Evolutionary conservation across 768 basidiomycete species (phyloP).

Genomic region (Termitomyces sp.): DNA sequence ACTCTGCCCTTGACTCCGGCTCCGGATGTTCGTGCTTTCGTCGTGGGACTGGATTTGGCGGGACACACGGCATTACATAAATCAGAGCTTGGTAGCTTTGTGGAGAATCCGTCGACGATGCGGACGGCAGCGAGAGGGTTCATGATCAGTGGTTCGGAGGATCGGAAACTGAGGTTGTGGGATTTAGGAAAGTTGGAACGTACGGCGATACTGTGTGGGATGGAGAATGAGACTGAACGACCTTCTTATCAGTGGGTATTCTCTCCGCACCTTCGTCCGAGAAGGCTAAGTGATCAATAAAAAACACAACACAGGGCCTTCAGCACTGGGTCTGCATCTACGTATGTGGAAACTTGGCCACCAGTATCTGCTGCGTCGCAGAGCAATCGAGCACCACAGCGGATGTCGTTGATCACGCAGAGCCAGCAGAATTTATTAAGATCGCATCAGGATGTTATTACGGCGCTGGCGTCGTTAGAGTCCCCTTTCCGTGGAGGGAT

Average conservation of each 20-base stretch:
- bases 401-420: slow-evolving; percentile 72
- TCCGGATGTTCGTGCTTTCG: slow-evolving; percentile 63
- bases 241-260: slow-evolving; percentile 68
- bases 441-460: slow-evolving; percentile 88
- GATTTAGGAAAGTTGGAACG: slow-evolving; percentile 70
- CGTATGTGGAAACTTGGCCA: slow-evolving; percentile 63
- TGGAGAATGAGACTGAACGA: slow-evolving; percentile 68
- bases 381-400: slow-evolving; percentile 63
- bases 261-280: background rate
- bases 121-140: slow-evolving; percentile 53
- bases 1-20: slow-evolving; percentile 41
- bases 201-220: slow-evolving; percentile 74
- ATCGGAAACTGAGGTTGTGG: slow-evolving; percentile 84
- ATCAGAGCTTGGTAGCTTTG: slow-evolving; percentile 42
- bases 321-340: slow-evolving; percentile 39
- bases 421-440: slow-evolving; percentile 82
- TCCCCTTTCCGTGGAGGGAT: slow-evolving; percentile 91
- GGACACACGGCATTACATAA: slow-evolving; percentile 52
- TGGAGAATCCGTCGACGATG: slow-evolving; percentile 31
- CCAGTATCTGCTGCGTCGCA: slow-evolving; percentile 36
- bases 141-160: slow-evolving; percentile 86
- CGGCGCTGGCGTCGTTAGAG: slow-evolving; percentile 80
- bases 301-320: slow-evolving; percentile 20
- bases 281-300: background rate
- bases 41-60: slow-evolving; percentile 74